Conservation (phyloP, 2,329 filamentous ascomycete species). For the Aureobasidium sp. region DNA sequence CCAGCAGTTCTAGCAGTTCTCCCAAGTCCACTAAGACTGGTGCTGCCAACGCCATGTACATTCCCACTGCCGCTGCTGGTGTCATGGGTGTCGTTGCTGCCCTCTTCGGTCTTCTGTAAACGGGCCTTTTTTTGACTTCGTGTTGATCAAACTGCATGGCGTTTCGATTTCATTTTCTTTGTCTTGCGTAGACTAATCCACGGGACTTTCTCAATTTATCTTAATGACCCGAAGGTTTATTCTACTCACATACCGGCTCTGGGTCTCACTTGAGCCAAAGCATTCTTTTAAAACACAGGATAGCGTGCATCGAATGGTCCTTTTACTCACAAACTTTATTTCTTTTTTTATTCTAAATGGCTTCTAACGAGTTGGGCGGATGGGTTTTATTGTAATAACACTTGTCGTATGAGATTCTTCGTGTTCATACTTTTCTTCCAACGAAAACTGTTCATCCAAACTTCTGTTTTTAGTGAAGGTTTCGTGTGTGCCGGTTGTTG, state of each 20-base stretch:
- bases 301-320: slow-evolving; percentile 13
- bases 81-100: slow-evolving; percentile 40
- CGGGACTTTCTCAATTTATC: slow-evolving; percentile 16
- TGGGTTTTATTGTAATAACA: slow-evolving; percentile 13
- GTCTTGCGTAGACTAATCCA: slow-evolving; percentile 34
- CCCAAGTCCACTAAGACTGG: slow-evolving; percentile 21
- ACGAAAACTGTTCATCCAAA: neutral
- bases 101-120: slow-evolving; percentile 40
- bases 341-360: slow-evolving; percentile 13
- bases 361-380: slow-evolving; percentile 12
- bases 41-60: slow-evolving; percentile 34
- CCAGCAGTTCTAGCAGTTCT: slow-evolving; percentile 17
- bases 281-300: slow-evolving; percentile 14
- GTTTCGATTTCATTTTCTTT: slow-evolving; percentile 30
- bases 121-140: slow-evolving; percentile 14
- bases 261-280: slow-evolving; percentile 4
- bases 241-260: slow-evolving; percentile 2
- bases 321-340: slow-evolving; percentile 7
- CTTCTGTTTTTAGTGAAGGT: neutral
- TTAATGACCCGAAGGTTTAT: neutral
- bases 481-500: neutral
- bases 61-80: slow-evolving; percentile 33
- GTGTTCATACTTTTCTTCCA: slow-evolving; percentile 7
- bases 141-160: slow-evolving; percentile 22
- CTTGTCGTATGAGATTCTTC: slow-evolving; percentile 10